phyloP scores from a whole-genome alignment of 2,329 filamentous ascomycete genomes.

The Hypoxylon sp. region DNA sequence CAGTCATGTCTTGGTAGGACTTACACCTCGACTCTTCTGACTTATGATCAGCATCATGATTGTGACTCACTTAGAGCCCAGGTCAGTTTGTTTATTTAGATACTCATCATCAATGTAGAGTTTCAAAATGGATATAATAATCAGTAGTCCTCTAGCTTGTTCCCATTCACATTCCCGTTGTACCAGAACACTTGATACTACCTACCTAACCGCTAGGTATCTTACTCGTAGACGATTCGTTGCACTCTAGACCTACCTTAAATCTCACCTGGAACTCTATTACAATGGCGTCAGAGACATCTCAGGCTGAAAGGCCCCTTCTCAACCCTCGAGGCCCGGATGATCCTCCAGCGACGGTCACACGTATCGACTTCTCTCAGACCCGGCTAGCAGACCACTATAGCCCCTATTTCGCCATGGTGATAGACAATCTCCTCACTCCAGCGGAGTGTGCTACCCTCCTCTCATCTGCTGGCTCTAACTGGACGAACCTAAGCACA shows the following conservation, averaged over 20 bases:
- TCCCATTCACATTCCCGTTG: background rate
- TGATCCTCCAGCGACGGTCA: slow-evolving; percentile 26
- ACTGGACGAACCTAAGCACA: slow-evolving; percentile 44
- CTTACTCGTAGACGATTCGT: slow-evolving; percentile 7
- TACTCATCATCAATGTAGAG: background rate
- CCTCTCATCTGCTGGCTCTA: slow-evolving; percentile 37
- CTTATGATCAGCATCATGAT: background rate
- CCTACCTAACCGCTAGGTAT: no score
- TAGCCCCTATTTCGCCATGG: slow-evolving; percentile 45
- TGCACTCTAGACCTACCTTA: background rate
- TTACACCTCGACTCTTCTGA: background rate
- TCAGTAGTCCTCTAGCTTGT: background rate
- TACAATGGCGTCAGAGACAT: slow-evolving; percentile 39
- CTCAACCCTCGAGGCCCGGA: slow-evolving; percentile 29
- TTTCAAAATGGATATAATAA: background rate
- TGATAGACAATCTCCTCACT: slow-evolving; percentile 47
- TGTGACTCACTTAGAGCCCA: slow-evolving; percentile 5
- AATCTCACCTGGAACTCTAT: slow-evolving; percentile 3
- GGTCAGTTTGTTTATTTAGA: background rate
- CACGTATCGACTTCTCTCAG: slow-evolving; percentile 44
- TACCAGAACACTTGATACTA: slow-evolving; percentile 3
- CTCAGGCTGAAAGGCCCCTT: slow-evolving; percentile 30
- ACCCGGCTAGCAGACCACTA: slow-evolving; percentile 45
- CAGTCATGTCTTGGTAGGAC: background rate
- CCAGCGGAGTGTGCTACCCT: slow-evolving; percentile 42